Conservation (phyloP, 805 yeast genomes). For the Torulaspora indica region DNA sequence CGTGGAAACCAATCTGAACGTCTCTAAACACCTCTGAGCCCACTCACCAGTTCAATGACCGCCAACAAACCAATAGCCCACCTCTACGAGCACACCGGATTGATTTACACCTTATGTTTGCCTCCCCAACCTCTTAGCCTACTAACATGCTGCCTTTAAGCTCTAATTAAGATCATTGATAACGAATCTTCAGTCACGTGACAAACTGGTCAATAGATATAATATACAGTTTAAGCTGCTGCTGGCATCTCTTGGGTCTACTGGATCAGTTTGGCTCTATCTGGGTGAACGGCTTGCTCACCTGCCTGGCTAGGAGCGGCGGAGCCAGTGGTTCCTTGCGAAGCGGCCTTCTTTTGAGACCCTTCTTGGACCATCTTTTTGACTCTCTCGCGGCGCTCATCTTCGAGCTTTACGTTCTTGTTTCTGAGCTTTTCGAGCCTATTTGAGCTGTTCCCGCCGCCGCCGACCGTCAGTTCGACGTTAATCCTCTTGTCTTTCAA, state of each 20-base stretch:
- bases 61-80: neutral
- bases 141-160: neutral
- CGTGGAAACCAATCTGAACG: neutral
- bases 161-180: constrained; percentile 8
- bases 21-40: neutral
- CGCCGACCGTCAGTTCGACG: constrained; percentile 96
- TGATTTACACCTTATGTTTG: neutral
- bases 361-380: constrained; percentile 43
- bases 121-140: neutral
- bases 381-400: constrained; percentile 61
- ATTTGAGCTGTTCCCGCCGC: constrained; percentile 63
- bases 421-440: too few species aligned
- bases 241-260: constrained; percentile 1
- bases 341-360: constrained; percentile 35
- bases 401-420: constrained; percentile 71
- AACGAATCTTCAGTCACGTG: constrained; percentile 9
- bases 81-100: neutral
- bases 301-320: constrained; percentile 2
- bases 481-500: constrained; percentile 75
- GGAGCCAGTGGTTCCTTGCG: constrained; percentile 5
- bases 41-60: neutral
- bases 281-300: constrained; percentile 50
- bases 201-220: neutral
- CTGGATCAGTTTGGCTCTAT: constrained; percentile 44
- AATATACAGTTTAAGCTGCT: neutral